Evolutionary conservation across 345 rosid genomes (phyloP).

Genomic region (Populus ilicifolia): DNA sequence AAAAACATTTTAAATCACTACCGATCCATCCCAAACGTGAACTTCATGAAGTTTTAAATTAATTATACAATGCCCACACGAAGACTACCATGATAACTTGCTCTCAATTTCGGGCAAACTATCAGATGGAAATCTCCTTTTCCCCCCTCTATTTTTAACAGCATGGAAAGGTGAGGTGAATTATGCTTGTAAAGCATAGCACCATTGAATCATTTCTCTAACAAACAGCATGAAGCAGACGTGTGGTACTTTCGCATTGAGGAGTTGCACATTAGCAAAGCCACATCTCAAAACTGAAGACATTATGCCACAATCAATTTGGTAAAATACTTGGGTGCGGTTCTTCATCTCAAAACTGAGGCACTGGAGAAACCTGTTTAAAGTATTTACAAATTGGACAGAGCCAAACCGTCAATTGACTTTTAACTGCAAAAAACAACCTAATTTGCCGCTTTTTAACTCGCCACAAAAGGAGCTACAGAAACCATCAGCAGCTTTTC

Average conservation of each 20-base stretch:
- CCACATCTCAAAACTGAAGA: neutral
- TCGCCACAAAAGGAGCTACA: conserved; percentile 8
- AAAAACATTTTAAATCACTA: too few relatives aligned
- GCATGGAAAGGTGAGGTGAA: neutral
- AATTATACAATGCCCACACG: neutral
- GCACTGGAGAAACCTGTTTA: conserved; percentile 10
- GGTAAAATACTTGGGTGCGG: neutral
- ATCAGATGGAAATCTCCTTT: neutral
- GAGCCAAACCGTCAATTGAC: conserved; percentile 2
- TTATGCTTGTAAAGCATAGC: too few relatives aligned
- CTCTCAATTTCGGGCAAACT: neutral
- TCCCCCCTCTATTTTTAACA: neutral
- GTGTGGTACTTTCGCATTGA: neutral
- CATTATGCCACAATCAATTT: conserved; percentile 13
- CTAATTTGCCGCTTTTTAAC: conserved; percentile 16
- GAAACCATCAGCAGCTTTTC: conserved; percentile 17
- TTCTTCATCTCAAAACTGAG: neutral
- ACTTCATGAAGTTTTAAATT: neutral
- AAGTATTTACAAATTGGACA: conserved; percentile 27
- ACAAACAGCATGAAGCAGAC: too few relatives aligned
- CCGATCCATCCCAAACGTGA: too few relatives aligned
- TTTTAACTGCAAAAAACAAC: conserved; percentile 2
- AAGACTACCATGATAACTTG: neutral
- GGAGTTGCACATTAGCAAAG: neutral
- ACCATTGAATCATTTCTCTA: too few relatives aligned